Evolutionary conservation across 2,329 filamentous ascomycete species (phyloP), one percentile per base, ranked within the genome.

Genomic region (Alternaria novae-zelandiae): DNA sequence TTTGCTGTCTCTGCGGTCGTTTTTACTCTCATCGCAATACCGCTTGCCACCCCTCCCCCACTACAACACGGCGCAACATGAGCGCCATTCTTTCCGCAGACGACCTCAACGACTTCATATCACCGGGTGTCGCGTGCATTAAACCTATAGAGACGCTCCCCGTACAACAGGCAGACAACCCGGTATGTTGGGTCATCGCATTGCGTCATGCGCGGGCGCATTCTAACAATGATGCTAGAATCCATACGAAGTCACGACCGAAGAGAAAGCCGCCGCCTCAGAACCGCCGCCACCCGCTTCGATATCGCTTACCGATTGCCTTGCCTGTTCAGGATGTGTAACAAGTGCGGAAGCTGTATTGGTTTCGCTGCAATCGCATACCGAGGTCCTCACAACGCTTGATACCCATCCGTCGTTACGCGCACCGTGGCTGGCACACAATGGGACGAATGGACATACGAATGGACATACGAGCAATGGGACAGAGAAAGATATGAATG

Each of bases 91-190:
- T 99, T 74, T 98, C 94, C 60, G 91, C 91, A 75, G 95, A 99
- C 84, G 94, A 97, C 80, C 86, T 99, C 65, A 99, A 99, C 85
- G 96, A 99, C 85, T 99, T 99, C 83, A 99, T 99, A 79, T 96
- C 92, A 61, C 96, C 96, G 13, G 94, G 95, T 66, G 94, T 99
- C 76, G 96, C 96, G 67, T 99, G 96, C 83, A 98, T 99, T 81
- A 98, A 99, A 78, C 96, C 96, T 26, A 87, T 99, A 78, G 96
- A 99, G 81, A 96, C 93, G 3, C 88, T 99, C 13, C 95, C 96
- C 3, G 68, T 68, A 49, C 82, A 87, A 32, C 80, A 87, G 23
- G 79, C 83, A 54, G 81, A 82, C 23, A 71, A 77, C 57, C 78
- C 82, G 66, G 85, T 87, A 79, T 59, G 81, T 15, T 8, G 13